Conservation (phyloP, 768 basidiomycete genomes). For the Boletus subparvulus region DNA sequence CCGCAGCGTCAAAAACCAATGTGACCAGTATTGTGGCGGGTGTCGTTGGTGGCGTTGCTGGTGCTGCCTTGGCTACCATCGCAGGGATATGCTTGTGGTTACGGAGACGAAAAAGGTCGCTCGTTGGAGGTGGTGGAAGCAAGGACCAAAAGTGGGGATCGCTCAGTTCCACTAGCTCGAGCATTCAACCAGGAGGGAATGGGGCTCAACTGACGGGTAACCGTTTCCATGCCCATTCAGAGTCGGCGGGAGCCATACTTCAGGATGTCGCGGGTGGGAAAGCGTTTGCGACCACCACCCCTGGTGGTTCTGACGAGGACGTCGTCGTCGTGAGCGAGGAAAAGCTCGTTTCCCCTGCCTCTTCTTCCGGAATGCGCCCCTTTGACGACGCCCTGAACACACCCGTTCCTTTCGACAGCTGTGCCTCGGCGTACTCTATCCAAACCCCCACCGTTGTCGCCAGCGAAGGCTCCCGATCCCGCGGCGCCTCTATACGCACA, state of each 20-base stretch:
- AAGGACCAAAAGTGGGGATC: conserved; percentile 28
- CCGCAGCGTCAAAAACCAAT: conserved; percentile 32
- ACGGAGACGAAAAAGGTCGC: conserved; percentile 16
- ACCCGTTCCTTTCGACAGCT: conserved; percentile 20
- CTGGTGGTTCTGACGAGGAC: conserved; percentile 25
- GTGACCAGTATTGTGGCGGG: conserved; percentile 52
- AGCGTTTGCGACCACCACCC: conserved; percentile 14
- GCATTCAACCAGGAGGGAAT: conserved; percentile 4
- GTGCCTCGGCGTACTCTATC: conserved; percentile 18
- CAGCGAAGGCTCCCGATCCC: conserved; percentile 10
- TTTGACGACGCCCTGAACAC: conserved; percentile 21
- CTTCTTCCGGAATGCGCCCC: conserved; percentile 16
- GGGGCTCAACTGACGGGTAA: background rate
- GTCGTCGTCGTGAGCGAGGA: conserved; percentile 17
- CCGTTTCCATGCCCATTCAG: conserved; percentile 23
- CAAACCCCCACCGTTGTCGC: conserved; percentile 4
- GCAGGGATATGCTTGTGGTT: conserved; percentile 33
- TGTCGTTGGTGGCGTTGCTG: conserved; percentile 46
- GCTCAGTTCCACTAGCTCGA: conserved; percentile 24
- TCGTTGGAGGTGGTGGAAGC: conserved; percentile 30
- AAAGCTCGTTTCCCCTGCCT: conserved; percentile 20
- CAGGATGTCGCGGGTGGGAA: conserved; percentile 14
- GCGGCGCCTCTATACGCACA: conserved; percentile 3
- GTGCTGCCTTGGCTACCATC: conserved; percentile 34
- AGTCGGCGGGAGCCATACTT: conserved; percentile 20